These are phyloP conservation scores for Ceriops zippeliana DNA, from an alignment of 345 rosid species.

Conservation along the genomic window DNA sequence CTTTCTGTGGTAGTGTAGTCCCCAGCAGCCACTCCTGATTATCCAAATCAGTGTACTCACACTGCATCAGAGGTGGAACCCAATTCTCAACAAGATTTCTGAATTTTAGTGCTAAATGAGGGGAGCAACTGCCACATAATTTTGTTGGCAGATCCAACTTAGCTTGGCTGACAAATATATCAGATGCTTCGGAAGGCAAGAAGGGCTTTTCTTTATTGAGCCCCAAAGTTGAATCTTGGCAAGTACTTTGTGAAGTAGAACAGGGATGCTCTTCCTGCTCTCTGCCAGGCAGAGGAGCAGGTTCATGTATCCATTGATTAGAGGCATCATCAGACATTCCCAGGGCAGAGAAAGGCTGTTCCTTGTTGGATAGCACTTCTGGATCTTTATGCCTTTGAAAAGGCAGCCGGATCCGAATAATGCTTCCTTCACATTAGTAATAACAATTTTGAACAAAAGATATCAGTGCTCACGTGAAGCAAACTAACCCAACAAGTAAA, in stretches of 20 bases:
- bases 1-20: conserved; percentile 14
- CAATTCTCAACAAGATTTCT: conserved; percentile 37
- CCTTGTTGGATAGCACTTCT: conserved; percentile 41
- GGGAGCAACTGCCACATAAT: conserved; percentile 37
- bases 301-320: conserved; percentile 12
- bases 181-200: conserved; percentile 5
- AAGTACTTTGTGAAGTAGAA: conserved; percentile 21
- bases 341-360: conserved; percentile 37
- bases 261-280: conserved; percentile 27
- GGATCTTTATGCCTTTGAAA: conserved; percentile 52
- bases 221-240: conserved; percentile 11
- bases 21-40: conserved; percentile 42
- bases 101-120: conserved; percentile 27
- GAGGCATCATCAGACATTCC: conserved; percentile 16
- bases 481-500: conserved; percentile 53
- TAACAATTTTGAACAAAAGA: conserved; percentile 44
- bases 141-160: conserved; percentile 11
- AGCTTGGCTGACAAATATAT: conserved; percentile 5
- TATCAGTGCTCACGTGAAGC: conserved; percentile 43
- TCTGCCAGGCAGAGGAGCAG: conserved; percentile 21
- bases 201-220: conserved; percentile 19
- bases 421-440: conserved; percentile 61
- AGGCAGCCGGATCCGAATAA: conserved; percentile 68
- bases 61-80: conserved; percentile 47
- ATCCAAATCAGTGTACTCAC: conserved; percentile 31